Percentiles rank a stretch among this genome's conserved stretches.
phyloP scores from a whole-genome alignment of 1,284 basidiomycete genomes.

The Grifola frondosa region DNA sequence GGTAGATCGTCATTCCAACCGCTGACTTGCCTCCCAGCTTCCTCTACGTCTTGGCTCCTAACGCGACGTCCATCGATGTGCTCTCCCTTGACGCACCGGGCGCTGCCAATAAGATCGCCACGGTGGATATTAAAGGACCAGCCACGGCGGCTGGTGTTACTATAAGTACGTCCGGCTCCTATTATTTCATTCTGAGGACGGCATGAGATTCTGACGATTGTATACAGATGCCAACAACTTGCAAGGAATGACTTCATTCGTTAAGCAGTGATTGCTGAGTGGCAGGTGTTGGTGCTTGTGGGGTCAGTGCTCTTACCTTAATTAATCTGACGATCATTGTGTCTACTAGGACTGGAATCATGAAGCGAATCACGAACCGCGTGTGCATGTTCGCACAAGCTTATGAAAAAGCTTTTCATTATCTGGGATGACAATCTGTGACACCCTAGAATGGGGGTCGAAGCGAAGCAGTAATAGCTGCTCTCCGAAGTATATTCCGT shows the following conservation, averaged over 20 bases:
- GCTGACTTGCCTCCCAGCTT: conserved; percentile 32
- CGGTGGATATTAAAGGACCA: conserved; percentile 39
- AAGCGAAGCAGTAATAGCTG: too few relatives aligned
- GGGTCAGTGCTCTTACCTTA: too few relatives aligned
- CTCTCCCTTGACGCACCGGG: conserved; percentile 42
- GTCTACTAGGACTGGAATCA: too few relatives aligned
- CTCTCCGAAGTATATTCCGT: too few relatives aligned
- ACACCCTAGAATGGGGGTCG: too few relatives aligned
- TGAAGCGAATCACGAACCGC: too few relatives aligned
- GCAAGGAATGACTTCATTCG: conserved; percentile 44
- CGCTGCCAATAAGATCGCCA: conserved; percentile 37
- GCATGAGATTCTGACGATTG: neutral
- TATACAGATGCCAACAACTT: conserved; percentile 37
- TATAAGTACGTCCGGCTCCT: conserved; percentile 32
- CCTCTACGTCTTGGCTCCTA: conserved; percentile 44
- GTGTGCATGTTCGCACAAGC: too few relatives aligned
- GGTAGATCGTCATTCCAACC: neutral
- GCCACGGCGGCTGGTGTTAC: conserved; percentile 37
- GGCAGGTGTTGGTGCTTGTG: too few relatives aligned
- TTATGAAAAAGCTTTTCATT: neutral
- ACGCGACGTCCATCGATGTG: conserved; percentile 41
- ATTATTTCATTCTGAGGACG: neutral
- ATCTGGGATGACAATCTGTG: too few relatives aligned
- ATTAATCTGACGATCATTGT: too few relatives aligned
- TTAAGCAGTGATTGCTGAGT: conserved; percentile 26